These are phyloP conservation scores for Xylariales sp. DNA, from an alignment of 2,329 filamentous ascomycete genomes.

Conservation along the genomic window DNA sequence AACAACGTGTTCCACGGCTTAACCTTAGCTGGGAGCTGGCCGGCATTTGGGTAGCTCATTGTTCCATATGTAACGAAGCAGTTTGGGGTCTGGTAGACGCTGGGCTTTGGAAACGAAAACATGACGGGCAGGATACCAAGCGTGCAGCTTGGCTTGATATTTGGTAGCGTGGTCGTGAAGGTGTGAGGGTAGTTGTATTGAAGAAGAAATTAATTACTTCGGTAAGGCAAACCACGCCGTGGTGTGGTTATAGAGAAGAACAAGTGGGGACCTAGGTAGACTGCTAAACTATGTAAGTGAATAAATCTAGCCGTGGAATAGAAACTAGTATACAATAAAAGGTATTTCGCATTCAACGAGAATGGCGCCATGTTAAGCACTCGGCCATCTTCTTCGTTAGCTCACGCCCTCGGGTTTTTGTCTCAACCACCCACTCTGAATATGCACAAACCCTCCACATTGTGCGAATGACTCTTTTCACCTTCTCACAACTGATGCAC, in stretches of 20 bases:
- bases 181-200: background rate
- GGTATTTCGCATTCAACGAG: conserved; percentile 9
- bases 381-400: conserved; percentile 39
- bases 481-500: conserved; percentile 7
- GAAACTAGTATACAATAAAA: conserved; percentile 21
- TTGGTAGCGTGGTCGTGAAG: conserved; percentile 3
- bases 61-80: conserved; percentile 78
- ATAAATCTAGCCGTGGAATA: background rate
- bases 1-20: conserved; percentile 80
- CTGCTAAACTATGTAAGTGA: conserved; percentile 10
- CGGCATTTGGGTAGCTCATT: conserved; percentile 76
- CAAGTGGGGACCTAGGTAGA: background rate
- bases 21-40: conserved; percentile 76
- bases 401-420: conserved; percentile 35
- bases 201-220: background rate
- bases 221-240: conserved; percentile 12
- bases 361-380: conserved; percentile 37
- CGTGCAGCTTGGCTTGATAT: background rate
- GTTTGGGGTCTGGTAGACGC: conserved; percentile 69
- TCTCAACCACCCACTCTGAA: conserved; percentile 13
- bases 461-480: conserved; percentile 30
- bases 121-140: conserved; percentile 48
- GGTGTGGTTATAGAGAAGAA: conserved; percentile 11
- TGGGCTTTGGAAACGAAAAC: conserved; percentile 58
- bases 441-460: conserved; percentile 27